A percentile compares a stretch with the other conserved stretches of the same genome.
Evolutionary conservation across 371 early-diverging fungal genomes (phyloP).

Genomic region (Smittium culicis): DNA sequence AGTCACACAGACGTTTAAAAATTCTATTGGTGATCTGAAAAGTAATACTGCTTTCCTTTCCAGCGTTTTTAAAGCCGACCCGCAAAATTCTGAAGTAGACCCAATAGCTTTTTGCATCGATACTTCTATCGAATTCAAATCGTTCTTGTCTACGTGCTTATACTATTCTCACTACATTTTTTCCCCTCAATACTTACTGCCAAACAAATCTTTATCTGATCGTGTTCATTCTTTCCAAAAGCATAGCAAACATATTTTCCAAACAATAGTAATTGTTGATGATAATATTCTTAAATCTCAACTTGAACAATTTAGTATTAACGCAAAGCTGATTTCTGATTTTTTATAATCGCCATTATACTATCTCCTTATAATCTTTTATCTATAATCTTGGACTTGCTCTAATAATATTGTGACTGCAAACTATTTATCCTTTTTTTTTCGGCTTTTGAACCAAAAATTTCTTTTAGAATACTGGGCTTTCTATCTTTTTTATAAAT

Average conservation of each 20-base stretch:
- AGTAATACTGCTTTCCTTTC: neutral
- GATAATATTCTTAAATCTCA: neutral
- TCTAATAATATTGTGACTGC: no score
- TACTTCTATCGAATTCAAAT: neutral
- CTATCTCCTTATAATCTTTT: no score
- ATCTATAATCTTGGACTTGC: no score
- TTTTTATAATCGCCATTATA: no score
- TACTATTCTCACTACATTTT: neutral
- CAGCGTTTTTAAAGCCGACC: neutral
- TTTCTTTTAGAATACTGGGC: no score
- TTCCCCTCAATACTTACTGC: neutral
- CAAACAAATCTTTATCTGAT: neutral
- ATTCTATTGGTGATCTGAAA: neutral
- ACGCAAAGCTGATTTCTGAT: no score
- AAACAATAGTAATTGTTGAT: neutral
- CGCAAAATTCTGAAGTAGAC: neutral
- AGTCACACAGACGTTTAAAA: neutral
- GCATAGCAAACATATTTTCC: neutral
- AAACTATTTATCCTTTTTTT: no score
- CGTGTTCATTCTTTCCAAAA: neutral
- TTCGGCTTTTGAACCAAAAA: no score
- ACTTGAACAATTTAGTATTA: neutral
- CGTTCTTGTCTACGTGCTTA: neutral
- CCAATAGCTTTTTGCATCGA: neutral
- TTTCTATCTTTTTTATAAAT: no score